phyloP scores from a whole-genome alignment of 805 yeast genomes.

The Lipomyces yamadae region DNA sequence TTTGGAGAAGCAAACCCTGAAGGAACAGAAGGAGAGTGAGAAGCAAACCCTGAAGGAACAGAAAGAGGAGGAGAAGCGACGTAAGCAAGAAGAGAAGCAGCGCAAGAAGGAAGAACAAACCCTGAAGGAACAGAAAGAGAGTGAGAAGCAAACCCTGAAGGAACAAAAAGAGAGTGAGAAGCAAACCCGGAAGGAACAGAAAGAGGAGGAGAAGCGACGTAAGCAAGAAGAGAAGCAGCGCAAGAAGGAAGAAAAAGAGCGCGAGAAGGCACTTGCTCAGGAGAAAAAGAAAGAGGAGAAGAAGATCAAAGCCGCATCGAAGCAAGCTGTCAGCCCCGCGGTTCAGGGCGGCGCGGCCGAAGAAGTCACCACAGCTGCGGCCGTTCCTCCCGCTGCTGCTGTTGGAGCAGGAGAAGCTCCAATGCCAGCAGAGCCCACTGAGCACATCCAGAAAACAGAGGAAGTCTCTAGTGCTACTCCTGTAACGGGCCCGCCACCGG shows the following conservation, averaged over 20 bases:
- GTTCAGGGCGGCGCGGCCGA: neutral
- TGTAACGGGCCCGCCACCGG: neutral
- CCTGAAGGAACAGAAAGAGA: no score
- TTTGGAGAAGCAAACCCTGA: slow-evolving; percentile 15
- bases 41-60: neutral
- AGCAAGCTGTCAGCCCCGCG: neutral
- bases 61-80: slow-evolving; percentile 2
- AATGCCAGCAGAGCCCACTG: neutral
- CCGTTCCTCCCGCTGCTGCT: neutral
- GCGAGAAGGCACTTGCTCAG: slow-evolving; percentile 9
- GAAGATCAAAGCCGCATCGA: neutral
- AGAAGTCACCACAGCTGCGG: neutral
- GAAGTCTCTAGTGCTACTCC: neutral
- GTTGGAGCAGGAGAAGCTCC: neutral
- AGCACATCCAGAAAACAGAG: neutral
- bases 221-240: neutral
- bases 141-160: slow-evolving; percentile 4
- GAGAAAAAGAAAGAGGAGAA: slow-evolving; percentile 5
- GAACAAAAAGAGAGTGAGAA: neutral
- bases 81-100: neutral
- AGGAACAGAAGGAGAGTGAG: slow-evolving; percentile 1
- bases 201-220: neutral
- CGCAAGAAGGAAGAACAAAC: neutral
- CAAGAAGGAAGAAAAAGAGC: neutral
- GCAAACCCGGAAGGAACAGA: neutral